Evolutionary conservation across 1,284 basidiomycete genomes (phyloP), one percentile per base, ranked within the genome.

Genomic region (Trichosporon inkin): DNA sequence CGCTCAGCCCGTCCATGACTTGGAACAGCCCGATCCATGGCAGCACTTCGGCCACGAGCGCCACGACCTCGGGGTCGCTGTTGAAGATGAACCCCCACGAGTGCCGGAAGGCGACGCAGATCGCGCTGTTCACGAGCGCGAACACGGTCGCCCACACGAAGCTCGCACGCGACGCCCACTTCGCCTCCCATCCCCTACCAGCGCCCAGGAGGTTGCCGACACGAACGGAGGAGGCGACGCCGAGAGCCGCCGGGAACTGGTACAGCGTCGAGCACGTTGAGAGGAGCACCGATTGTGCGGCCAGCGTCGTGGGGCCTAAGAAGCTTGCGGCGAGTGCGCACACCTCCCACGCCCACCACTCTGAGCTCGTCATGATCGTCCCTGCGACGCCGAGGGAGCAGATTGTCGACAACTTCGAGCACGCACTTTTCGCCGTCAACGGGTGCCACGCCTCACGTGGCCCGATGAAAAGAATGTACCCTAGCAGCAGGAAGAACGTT

Each of bases 401-500:
- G 34, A 93, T 80, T 16, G 89, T 82, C 10, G 88, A 87, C 1
- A 94, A 80, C 61, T 84, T 85, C 0, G 84, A 84, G 76, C 92
- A 89, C 65, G 82, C 83, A 8, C 84, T 81, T 32, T 81, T 79
- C 0, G 84, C 53, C 7, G 68, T 84, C 37, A 94, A 75, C 0
- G 92, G 92, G 69, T 89, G 84, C 90, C 92, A 96, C 0, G 92
- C 92, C 0, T 86, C 88, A 38, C 81, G 79, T 0, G 91, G 88
- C 0, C 88, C 87, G 64, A 85, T 86, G 69, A 86, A 85, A 10
- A 89, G 63, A 13, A 87, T 88, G 71, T 92, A 95, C n/a, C 82
- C 58, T 38, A 90, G 74, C 1, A 86, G 88, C 47, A 85, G 51
- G 71, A 69, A 6, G 58, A 72, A 73, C 60, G 93, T 88, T 34